Conservation (phyloP, 2,329 filamentous ascomycete species). For the Fusarium incarnatum region DNA sequence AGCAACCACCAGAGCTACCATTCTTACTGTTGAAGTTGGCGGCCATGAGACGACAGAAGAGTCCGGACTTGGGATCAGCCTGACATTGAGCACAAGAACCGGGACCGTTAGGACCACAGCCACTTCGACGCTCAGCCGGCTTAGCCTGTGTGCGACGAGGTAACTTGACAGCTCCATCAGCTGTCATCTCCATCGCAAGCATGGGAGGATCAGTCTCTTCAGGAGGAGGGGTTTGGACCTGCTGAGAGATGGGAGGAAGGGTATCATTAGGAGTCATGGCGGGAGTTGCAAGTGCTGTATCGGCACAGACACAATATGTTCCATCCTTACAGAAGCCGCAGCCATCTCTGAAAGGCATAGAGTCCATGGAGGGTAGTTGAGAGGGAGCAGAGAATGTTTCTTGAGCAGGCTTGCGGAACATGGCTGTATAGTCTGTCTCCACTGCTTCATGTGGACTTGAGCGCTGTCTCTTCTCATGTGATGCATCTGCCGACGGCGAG, state of each 20-base stretch:
- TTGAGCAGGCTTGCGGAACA: constrained; percentile 63
- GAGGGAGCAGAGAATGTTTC: constrained; percentile 47
- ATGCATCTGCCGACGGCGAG: constrained; percentile 57
- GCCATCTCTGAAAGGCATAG: constrained; percentile 68
- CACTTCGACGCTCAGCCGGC: constrained; percentile 51
- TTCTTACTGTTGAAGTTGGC: constrained; percentile 67
- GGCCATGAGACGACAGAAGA: constrained; percentile 85
- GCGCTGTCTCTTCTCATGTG: constrained; percentile 68
- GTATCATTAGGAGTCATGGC: constrained; percentile 56
- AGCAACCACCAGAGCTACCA: constrained; percentile 65
- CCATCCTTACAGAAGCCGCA: constrained; percentile 88
- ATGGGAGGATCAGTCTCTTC: constrained; percentile 69
- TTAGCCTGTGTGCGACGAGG: constrained; percentile 55
- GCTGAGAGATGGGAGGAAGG: constrained; percentile 57
- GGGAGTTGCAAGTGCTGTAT: constrained; percentile 60
- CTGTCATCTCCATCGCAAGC: constrained; percentile 68
- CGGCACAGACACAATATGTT: constrained; percentile 85
- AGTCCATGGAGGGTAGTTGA: constrained; percentile 52
- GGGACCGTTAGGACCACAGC: constrained; percentile 75
- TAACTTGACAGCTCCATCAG: constrained; percentile 70
- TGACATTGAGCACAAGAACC: constrained; percentile 84
- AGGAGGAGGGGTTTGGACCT: constrained; percentile 68
- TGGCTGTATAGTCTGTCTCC: constrained; percentile 80
- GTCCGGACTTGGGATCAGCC: constrained; percentile 80
- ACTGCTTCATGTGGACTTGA: constrained; percentile 63